These are phyloP conservation scores for Rhodofomes roseus DNA, from an alignment of 1,284 basidiomycete species.

Conservation along the genomic window DNA sequence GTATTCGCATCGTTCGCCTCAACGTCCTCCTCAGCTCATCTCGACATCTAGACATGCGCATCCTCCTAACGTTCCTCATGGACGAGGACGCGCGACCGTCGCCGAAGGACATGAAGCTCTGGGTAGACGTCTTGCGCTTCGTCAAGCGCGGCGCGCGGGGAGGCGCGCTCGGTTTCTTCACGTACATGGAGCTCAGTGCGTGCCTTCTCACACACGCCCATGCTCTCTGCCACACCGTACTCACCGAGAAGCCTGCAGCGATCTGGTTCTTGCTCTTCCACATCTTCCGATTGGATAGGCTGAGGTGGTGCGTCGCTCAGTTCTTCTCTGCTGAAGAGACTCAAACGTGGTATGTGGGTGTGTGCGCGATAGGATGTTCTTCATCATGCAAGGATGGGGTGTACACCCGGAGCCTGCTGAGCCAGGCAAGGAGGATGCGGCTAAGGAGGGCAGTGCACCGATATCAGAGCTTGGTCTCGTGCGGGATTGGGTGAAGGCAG, in stretches of 20 bases:
- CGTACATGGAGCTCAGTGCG: conserved; percentile 57
- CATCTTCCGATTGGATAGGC: conserved; percentile 40
- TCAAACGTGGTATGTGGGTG: not conserved
- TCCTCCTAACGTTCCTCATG: conserved; percentile 55
- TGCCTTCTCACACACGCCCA: conserved; percentile 7
- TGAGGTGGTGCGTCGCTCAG: conserved; percentile 37
- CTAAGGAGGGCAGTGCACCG: not conserved
- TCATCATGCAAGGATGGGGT: conserved; percentile 47
- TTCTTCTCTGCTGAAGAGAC: not conserved
- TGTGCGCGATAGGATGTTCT: conserved; percentile 34
- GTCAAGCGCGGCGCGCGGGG: conserved; percentile 53
- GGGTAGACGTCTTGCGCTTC: conserved; percentile 60
- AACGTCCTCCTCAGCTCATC: not conserved
- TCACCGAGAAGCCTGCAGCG: conserved; percentile 22
- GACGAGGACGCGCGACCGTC: conserved; percentile 48
- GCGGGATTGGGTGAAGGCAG: not conserved
- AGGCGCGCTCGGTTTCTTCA: conserved; percentile 60
- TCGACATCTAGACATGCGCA: conserved; percentile 42
- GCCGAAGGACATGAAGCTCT: conserved; percentile 58
- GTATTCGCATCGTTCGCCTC: conserved; percentile 6
- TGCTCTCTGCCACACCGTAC: not conserved
- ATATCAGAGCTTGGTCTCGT: not conserved
- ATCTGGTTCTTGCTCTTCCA: conserved; percentile 51
- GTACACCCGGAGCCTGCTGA: not conserved
- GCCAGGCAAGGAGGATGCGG: not conserved